A percentile compares a stretch with the other conserved stretches of the same genome.
Conservation (phyloP, 2,329 filamentous ascomycete genomes). For the Uncinocarpus reesii region DNA sequence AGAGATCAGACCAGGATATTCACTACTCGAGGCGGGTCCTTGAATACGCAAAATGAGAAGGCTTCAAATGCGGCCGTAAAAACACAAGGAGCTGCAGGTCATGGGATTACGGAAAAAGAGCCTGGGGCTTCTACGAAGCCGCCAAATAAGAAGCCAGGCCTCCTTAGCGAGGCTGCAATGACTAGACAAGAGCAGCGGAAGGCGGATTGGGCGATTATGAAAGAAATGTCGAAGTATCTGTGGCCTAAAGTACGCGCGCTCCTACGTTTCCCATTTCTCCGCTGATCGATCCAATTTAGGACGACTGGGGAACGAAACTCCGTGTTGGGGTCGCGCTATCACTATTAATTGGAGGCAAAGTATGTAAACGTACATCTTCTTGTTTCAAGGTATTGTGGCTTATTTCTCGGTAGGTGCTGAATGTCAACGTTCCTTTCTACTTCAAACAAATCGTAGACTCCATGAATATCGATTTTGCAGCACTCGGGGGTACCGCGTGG, state of each 20-base stretch:
- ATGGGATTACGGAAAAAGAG: constrained; percentile 10
- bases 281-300: constrained; percentile 29
- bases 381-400: constrained; percentile 9
- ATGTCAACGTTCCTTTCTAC: constrained; percentile 97
- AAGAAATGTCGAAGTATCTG: constrained; percentile 89
- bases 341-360: constrained; percentile 79
- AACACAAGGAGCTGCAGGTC: neutral
- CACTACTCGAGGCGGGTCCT: constrained; percentile 20
- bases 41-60: constrained; percentile 19
- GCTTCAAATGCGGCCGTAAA: neutral
- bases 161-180: constrained; percentile 55
- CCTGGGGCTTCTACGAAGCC: constrained; percentile 21
- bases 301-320: constrained; percentile 69
- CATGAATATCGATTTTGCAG: constrained; percentile 91
- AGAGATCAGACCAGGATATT: constrained; percentile 25
- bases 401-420: constrained; percentile 51
- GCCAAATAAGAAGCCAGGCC: constrained; percentile 41
- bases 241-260: constrained; percentile 64
- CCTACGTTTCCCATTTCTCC: constrained; percentile 10
- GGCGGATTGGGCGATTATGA: constrained; percentile 97
- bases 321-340: constrained; percentile 77
- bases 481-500: constrained; percentile 75
- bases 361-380: constrained; percentile 25
- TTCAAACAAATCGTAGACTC: constrained; percentile 97
- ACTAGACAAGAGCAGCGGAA: constrained; percentile 81